These are phyloP conservation scores for Paecilomyces fulvus DNA, from an alignment of 2,329 filamentous ascomycete species.

Conservation along the genomic window DNA sequence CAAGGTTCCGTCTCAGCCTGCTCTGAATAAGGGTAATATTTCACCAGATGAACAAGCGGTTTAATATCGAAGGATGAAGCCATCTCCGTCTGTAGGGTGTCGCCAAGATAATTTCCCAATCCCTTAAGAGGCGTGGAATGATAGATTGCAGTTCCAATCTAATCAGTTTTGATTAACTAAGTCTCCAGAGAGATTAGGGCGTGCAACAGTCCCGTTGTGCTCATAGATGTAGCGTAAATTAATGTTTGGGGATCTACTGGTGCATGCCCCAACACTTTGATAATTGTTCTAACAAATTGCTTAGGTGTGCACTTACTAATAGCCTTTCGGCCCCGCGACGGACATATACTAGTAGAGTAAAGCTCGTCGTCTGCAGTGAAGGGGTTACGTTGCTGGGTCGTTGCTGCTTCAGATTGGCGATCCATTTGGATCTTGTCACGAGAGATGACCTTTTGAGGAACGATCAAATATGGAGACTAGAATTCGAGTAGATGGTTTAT, in stretches of 20 bases:
- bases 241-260: not conserved
- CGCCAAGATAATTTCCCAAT: not conserved
- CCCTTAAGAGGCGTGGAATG: not conserved
- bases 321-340: not conserved
- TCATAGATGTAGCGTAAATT: not conserved
- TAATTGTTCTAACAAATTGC: not conserved
- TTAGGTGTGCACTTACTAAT: not conserved
- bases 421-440: not conserved
- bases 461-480: not conserved
- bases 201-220: not conserved
- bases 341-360: not conserved
- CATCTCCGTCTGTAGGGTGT: not conserved
- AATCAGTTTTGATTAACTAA: not conserved
- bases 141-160: too few relatives aligned
- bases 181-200: not conserved
- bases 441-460: not conserved
- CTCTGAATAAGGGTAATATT: not conserved
- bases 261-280: not conserved
- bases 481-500: not conserved
- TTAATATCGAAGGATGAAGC: not conserved
- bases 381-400: not conserved
- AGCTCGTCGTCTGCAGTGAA: not conserved
- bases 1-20: not conserved
- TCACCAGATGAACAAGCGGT: not conserved
- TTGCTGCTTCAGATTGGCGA: not conserved